Base-by-base conservation (phyloP, 306 rosid species). In the Vicia villosa region DNA sequence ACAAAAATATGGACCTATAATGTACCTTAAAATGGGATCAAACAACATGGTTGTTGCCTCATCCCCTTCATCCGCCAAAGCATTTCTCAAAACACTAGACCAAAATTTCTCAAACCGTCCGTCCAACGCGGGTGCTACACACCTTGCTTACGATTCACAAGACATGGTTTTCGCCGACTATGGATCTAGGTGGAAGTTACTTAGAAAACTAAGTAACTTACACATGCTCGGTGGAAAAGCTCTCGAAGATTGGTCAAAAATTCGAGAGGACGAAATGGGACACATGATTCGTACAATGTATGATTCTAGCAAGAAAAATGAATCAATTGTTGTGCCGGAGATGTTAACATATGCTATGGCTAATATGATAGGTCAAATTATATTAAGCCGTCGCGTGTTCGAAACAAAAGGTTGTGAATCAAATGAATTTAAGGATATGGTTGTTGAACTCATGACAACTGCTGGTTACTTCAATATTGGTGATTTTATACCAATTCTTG, bases 181-280 rank as follows among this genome's bases (percentile, higher is more conserved):
- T 10, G 79, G 79, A 6, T 19, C 67, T 8, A 43, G 60, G 51
- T 74, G 79, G 79, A 74, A 66, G 28, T 34, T 74, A 10, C 73
- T 74, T 20, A 65, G 73, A 3, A 74, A 74, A 55, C 59, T 74
- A 14, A 42, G 79, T 45, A 74, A 66, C 26, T 15, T 74, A 1
- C 79, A 66, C 73, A 66, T 74, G 79, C 68, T 74, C 0, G 73
- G 79, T 3, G 79, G 79, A 55, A 74, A 56, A 28, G 79, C 79
- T n/a, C 73, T 74, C 0, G 67, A 66, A 0, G 51, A 74, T 4
- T 74, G 79, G 79, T 6, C 51, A 0, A 8, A 30, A 20, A 6
- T 54, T 42, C 12, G 79, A 1, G 73, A 30, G 0, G 14, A 28
- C 20, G 79, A 74, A n/a, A 74, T 66, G 72, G 66, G 73, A 0